phyloP scores from a whole-genome alignment of 768 basidiomycete species.

The Termitomyces sp. region DNA sequence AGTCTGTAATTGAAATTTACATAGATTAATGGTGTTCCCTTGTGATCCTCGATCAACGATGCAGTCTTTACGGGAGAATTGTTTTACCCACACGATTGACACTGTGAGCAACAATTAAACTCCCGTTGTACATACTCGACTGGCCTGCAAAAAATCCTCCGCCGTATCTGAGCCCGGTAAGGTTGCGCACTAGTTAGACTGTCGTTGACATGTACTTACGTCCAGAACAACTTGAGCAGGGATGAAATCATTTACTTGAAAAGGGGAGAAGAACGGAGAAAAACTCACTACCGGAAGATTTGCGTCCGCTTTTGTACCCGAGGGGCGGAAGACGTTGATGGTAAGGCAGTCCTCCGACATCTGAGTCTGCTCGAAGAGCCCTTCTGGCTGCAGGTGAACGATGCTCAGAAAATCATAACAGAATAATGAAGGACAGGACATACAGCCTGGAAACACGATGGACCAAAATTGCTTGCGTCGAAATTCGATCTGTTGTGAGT shows the following conservation, averaged over 20 bases:
- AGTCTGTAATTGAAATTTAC: conserved; percentile 48
- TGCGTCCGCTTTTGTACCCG: conserved; percentile 21
- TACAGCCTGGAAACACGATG: conserved; percentile 44
- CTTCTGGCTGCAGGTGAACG: background rate
- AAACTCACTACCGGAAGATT: conserved; percentile 33
- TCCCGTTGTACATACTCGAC: conserved; percentile 18
- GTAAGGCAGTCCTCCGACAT: conserved; percentile 57
- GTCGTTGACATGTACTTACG: conserved; percentile 17
- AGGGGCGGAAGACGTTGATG: conserved; percentile 52
- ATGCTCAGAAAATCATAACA: background rate
- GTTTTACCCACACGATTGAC: background rate
- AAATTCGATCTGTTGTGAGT: conserved; percentile 26
- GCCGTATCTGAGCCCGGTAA: conserved; percentile 13
- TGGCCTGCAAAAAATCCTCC: conserved; percentile 19
- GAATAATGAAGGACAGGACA: background rate
- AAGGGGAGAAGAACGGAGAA: background rate
- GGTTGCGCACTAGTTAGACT: background rate
- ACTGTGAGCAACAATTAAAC: conserved; percentile 1
- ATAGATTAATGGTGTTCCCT: conserved; percentile 39
- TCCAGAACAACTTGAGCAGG: conserved; percentile 30
- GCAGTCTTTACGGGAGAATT: too few relatives aligned
- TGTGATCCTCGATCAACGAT: background rate
- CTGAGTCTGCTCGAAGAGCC: background rate
- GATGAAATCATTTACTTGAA: background rate
- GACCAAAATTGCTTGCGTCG: conserved; percentile 34